Evolutionary conservation across 1,139 yeast species (phyloP).

Genomic region (Spathaspora sp.): DNA sequence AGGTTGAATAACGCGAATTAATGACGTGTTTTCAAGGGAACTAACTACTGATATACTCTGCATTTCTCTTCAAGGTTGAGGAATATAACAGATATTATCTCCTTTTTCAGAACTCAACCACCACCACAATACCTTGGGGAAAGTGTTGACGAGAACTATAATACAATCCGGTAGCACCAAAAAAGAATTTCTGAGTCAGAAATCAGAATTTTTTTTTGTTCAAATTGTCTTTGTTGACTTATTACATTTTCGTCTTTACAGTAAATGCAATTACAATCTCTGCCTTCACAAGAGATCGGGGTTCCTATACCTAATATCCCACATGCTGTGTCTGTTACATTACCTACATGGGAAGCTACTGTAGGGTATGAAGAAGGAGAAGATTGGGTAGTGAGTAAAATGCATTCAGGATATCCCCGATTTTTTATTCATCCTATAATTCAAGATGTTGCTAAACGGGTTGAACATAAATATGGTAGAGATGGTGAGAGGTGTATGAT

Average conservation of each 20-base stretch:
- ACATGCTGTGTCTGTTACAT: slow-evolving; percentile 90
- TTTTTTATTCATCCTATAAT: slow-evolving; percentile 78
- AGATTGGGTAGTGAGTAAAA: slow-evolving; percentile 74
- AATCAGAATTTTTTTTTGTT: background rate
- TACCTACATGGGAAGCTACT: slow-evolving; percentile 93
- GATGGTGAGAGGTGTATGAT: slow-evolving; percentile 71
- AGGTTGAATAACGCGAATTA: no score
- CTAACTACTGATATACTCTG: no score
- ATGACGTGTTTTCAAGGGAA: no score
- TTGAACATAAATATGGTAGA: slow-evolving; percentile 67
- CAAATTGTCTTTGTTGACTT: background rate
- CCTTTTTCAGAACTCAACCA: no score
- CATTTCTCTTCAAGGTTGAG: no score
- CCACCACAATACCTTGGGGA: no score
- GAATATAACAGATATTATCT: no score
- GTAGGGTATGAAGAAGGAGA: slow-evolving; percentile 92
- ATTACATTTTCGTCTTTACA: background rate
- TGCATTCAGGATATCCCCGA: slow-evolving; percentile 88
- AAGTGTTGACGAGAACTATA: no score
- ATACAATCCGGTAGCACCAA: no score
- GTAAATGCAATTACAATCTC: slow-evolving; percentile 6
- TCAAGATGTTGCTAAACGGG: slow-evolving; percentile 53
- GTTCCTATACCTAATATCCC: slow-evolving; percentile 85
- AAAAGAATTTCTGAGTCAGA: no score
- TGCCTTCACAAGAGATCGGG: slow-evolving; percentile 58